These are phyloP conservation scores for Rutidosis leptorrhynchoides DNA, from an alignment of 129 eudicot species.

Conservation along the genomic window DNA sequence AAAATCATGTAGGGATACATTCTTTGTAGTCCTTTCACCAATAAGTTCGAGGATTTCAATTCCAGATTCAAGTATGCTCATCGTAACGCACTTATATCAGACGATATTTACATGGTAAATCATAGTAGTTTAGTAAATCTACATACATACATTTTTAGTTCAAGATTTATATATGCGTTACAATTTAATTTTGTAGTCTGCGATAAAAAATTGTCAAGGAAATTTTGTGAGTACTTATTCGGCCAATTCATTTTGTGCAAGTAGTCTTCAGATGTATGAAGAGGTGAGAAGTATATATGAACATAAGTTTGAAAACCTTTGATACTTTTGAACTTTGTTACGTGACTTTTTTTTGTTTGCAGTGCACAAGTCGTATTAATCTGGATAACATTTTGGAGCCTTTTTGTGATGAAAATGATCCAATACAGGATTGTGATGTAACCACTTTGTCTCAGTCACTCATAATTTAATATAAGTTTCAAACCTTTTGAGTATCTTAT, in stretches of 20 bases:
- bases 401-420: slow-evolving; percentile 20
- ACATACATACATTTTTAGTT: neutral
- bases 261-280: slow-evolving; percentile 8
- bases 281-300: slow-evolving; percentile 15
- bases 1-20: slow-evolving; percentile 23
- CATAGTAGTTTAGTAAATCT: neutral
- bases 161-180: neutral
- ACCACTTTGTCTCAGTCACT: neutral
- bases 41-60: slow-evolving; percentile 17
- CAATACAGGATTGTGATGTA: neutral
- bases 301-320: neutral
- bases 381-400: slow-evolving; percentile 16
- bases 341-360: neutral
- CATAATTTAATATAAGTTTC: too few relatives aligned
- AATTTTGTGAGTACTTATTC: slow-evolving; percentile 3
- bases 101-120: slow-evolving; percentile 27
- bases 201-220: slow-evolving; percentile 7
- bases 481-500: neutral
- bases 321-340: neutral
- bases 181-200: slow-evolving; percentile 13
- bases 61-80: slow-evolving; percentile 28
- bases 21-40: slow-evolving; percentile 24
- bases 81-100: slow-evolving; percentile 29
- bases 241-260: slow-evolving; percentile 6
- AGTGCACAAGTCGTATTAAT: slow-evolving; percentile 22